Evolutionary conservation across 2,329 filamentous ascomycete genomes (phyloP), one percentile per base, ranked within the genome.

Genomic region (Pestalotiopsis sp.): DNA sequence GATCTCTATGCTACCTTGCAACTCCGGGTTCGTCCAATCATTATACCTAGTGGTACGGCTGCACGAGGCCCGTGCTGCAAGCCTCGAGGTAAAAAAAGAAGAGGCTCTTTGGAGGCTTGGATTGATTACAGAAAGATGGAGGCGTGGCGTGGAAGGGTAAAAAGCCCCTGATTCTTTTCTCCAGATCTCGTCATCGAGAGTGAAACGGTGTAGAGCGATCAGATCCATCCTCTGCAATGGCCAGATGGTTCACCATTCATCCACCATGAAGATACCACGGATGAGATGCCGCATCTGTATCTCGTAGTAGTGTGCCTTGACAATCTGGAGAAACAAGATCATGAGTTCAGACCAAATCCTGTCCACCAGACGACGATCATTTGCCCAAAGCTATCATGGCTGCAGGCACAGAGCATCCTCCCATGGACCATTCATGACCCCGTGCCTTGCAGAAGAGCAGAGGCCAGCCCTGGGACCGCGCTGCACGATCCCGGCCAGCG

Each of bases 381-480:
- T 63, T 63, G 20, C 60, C 20, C 38, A 30, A 63, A 63, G 17
- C 39, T 52, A 22, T 63, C 35, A 17, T 44, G 60, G 38, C 4
- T 22, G 39, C 40, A 61, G 26, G 13, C n/a, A 14, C n/a, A n/a
- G 3, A 52, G 20, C n/a, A n/a, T n/a, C n/a, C 44, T 20, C 44
- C 44, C 44, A 17, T 52, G 44, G 40, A n/a, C 17, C 14, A n/a
- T 52, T 17, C 44, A n/a, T 52, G 5, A 26, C 58, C 58, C 58
- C 35, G 39, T 63, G 63, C 63, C 55, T 58, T 66, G 64, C 52
- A 66, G 30, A 35, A 7, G 30, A 35, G 64, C 22, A 48, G 55
- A n/a, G 44, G 44, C 44, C 44, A 52, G 13, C 52, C 35, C 26
- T n/a, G 39, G 64, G 52, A n/a, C 35, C 35, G 35, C 26, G 20